phyloP scores from a whole-genome alignment of 345 rosid species.

The Hypericum perforatum region DNA sequence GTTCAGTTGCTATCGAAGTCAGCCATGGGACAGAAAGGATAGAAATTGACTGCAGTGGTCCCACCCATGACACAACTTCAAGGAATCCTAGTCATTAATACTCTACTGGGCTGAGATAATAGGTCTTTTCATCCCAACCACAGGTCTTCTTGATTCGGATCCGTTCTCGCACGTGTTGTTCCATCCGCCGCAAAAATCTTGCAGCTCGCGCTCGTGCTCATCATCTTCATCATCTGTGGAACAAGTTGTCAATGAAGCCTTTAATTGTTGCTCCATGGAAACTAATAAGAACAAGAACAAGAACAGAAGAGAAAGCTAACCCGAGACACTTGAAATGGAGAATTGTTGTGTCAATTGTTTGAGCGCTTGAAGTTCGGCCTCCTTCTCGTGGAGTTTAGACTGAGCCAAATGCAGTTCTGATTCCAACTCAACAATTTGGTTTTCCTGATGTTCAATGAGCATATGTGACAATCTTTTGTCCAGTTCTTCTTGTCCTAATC shows the following conservation, averaged over 20 bases:
- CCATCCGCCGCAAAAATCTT: slow-evolving; percentile 25
- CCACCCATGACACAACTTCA: too few relatives aligned
- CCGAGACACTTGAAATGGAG: slow-evolving; percentile 46
- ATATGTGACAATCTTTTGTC: slow-evolving; percentile 56
- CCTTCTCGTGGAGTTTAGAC: slow-evolving; percentile 66
- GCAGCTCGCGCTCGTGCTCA: slow-evolving; percentile 18
- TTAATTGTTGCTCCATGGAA: slow-evolving; percentile 5
- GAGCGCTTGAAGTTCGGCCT: slow-evolving; percentile 69
- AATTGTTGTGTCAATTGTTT: slow-evolving; percentile 56
- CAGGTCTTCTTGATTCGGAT: slow-evolving; percentile 30
- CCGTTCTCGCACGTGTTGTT: slow-evolving; percentile 20
- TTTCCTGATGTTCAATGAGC: slow-evolving; percentile 73
- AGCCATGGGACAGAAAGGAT: too few relatives aligned
- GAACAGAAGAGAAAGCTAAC: too few relatives aligned
- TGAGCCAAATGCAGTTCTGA: slow-evolving; percentile 54
- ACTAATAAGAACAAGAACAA: too few relatives aligned
- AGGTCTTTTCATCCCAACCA: slow-evolving; percentile 53
- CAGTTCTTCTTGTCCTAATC: slow-evolving; percentile 59
- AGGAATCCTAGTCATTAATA: too few relatives aligned
- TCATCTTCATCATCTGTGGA: slow-evolving; percentile 55
- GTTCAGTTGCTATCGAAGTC: too few relatives aligned
- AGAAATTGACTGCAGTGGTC: too few relatives aligned
- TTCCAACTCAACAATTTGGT: slow-evolving; percentile 66
- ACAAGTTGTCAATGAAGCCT: slow-evolving; percentile 1
- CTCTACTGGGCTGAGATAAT: slow-evolving; percentile 17